Percentiles rank a stretch among this genome's conserved stretches.
Evolutionary conservation across 1,139 yeast species (phyloP).

Genomic region (Magnusiomyces paraingens): DNA sequence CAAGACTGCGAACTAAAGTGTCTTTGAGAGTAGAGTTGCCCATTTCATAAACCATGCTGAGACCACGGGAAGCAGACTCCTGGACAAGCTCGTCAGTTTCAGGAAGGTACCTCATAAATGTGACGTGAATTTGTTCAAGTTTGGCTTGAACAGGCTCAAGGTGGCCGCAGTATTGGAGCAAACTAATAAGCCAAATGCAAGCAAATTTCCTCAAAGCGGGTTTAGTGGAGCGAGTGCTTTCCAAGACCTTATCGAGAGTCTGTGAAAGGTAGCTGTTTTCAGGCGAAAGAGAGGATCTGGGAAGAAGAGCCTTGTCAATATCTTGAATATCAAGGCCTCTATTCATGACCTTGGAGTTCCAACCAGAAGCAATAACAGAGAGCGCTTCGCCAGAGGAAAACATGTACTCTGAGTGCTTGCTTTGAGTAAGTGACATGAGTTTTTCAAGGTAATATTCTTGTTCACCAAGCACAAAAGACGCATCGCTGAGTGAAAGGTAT

Average conservation of each 20-base stretch:
- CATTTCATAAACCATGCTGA: constrained; percentile 71
- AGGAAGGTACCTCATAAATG: constrained; percentile 67
- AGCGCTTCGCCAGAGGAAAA: constrained; percentile 85
- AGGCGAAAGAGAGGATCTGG: constrained; percentile 3
- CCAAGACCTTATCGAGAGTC: constrained; percentile 45
- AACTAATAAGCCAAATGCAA: constrained; percentile 79
- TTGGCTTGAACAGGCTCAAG: constrained; percentile 38
- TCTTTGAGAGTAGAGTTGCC: constrained; percentile 68
- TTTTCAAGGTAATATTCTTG: constrained; percentile 36
- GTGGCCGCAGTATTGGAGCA: constrained; percentile 67
- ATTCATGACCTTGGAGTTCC: constrained; percentile 56
- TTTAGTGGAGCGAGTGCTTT: constrained; percentile 54
- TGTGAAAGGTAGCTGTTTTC: constrained; percentile 17
- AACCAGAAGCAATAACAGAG: constrained; percentile 64
- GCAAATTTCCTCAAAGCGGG: constrained; percentile 71
- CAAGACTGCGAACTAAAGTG: constrained; percentile 63
- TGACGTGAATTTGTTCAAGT: constrained; percentile 55
- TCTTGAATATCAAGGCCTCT: constrained; percentile 45
- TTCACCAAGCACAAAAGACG: constrained; percentile 9
- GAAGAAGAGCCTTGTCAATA: constrained; percentile 12
- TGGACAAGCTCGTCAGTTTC: constrained; percentile 81
- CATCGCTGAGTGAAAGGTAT: constrained; percentile 44
- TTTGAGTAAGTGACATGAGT: constrained; percentile 53
- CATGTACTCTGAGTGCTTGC: constrained; percentile 66
- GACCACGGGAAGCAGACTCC: constrained; percentile 87